Percentiles rank a stretch among this genome's conserved stretches.
Evolutionary conservation across 257 asterid species (phyloP).

Genomic region (Rauvolfia tetraphylla): DNA sequence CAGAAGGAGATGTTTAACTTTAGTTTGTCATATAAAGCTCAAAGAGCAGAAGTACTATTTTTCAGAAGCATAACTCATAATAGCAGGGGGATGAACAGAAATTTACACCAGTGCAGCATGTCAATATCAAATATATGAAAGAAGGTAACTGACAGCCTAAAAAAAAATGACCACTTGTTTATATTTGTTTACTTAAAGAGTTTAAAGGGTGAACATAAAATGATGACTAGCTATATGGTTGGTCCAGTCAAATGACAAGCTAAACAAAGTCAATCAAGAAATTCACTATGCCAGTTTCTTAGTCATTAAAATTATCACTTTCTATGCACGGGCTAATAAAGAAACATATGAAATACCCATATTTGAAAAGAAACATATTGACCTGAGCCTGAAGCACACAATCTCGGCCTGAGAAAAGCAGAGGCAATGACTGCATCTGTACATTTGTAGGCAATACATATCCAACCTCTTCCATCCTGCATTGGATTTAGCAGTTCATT

Average conservation of each 20-base stretch:
- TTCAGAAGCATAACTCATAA: neutral
- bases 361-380: constrained; percentile 16
- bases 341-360: neutral
- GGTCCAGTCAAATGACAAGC: neutral
- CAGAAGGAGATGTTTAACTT: constrained; percentile 4
- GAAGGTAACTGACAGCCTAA: neutral
- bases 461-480: constrained; percentile 92
- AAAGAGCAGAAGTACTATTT: neutral
- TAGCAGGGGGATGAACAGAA: neutral
- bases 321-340: neutral
- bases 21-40: neutral
- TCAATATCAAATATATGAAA: neutral
- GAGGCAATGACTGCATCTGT: constrained; percentile 71
- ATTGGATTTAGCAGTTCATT: constrained; percentile 17
- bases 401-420: constrained; percentile 74
- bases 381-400: constrained; percentile 97
- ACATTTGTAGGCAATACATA: constrained; percentile 60
- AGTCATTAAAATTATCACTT: neutral
- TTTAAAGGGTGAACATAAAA: neutral
- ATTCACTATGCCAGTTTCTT: too few relatives aligned
- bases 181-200: neutral
- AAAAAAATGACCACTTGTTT: neutral
- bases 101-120: neutral
- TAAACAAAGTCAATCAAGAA: neutral
- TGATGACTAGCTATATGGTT: neutral